Percentiles rank a stretch among this genome's conserved stretches.
phyloP scores from a whole-genome alignment of 2,329 filamentous ascomycete genomes.

The Colletotrichum agaves region DNA sequence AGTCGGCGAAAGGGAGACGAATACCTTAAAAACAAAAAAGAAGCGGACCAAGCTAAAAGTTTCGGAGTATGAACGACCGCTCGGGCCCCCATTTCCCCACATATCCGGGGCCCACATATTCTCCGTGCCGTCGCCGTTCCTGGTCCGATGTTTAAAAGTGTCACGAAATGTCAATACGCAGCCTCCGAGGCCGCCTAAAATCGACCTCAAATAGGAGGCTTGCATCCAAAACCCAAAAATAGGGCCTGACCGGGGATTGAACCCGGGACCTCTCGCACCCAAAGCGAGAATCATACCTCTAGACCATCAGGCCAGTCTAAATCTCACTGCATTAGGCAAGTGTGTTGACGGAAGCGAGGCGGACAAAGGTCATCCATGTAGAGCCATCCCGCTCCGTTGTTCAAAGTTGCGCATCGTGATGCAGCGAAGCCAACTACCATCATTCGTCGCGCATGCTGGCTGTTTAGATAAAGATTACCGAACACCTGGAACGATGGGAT shows the following conservation, averaged over 20 bases:
- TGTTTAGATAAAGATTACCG: not conserved
- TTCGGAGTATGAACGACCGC: not conserved
- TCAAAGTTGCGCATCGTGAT: too few species aligned
- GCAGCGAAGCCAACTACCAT: too few species aligned
- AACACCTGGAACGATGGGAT: not conserved
- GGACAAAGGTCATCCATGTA: too few species aligned
- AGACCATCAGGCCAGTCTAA: conserved; percentile 44
- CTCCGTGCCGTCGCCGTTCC: not conserved
- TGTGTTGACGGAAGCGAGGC: not conserved
- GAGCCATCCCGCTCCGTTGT: too few species aligned
- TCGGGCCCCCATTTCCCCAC: not conserved
- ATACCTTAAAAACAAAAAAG: not conserved
- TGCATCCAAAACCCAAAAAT: not conserved
- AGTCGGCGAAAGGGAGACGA: not conserved
- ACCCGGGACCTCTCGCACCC: conserved; percentile 50
- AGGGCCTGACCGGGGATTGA: conserved; percentile 44
- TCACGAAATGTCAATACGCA: not conserved
- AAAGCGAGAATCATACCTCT: conserved; percentile 51
- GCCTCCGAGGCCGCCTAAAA: not conserved
- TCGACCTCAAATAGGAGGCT: not conserved
- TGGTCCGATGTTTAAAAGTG: not conserved
- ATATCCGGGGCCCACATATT: not conserved
- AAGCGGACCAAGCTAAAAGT: conserved; percentile 1
- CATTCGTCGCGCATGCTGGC: too few species aligned
- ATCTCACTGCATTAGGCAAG: not conserved